These are phyloP conservation scores for Stagonosporopsis tanaceti DNA, from an alignment of 2,329 filamentous ascomycete genomes.

Conservation along the genomic window DNA sequence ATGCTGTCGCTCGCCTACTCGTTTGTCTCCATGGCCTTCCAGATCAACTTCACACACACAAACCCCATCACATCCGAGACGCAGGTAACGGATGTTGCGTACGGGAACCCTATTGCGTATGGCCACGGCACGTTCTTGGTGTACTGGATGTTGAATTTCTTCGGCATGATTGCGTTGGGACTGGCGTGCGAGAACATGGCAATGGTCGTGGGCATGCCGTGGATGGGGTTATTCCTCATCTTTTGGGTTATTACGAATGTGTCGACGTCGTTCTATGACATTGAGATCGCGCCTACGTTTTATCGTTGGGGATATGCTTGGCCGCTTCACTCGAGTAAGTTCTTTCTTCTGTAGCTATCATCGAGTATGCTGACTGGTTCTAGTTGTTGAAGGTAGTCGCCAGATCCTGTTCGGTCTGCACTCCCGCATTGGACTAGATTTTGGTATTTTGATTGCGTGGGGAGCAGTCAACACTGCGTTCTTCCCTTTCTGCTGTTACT, in stretches of 20 bases:
- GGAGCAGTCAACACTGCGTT: conserved; percentile 60
- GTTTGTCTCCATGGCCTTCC: conserved; percentile 69
- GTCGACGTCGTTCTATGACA: conserved; percentile 65
- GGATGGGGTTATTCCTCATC: conserved; percentile 69
- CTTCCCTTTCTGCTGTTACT: conserved; percentile 61
- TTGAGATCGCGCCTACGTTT: conserved; percentile 66
- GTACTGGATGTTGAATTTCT: conserved; percentile 70
- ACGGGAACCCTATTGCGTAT: conserved; percentile 61
- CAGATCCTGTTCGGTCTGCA: conserved; percentile 69
- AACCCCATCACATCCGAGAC: conserved; percentile 57
- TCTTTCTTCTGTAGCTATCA: conserved; percentile 21
- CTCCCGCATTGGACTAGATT: conserved; percentile 66
- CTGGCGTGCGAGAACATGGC: conserved; percentile 71
- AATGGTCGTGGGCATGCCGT: conserved; percentile 68
- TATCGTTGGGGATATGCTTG: conserved; percentile 70
- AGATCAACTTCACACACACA: conserved; percentile 62
- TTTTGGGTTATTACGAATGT: conserved; percentile 75
- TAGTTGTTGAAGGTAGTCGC: conserved; percentile 66
- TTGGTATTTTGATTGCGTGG: conserved; percentile 69
- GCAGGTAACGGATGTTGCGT: conserved; percentile 45
- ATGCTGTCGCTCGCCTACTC: conserved; percentile 70
- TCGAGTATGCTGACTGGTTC: conserved; percentile 3
- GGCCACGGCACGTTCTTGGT: conserved; percentile 66
- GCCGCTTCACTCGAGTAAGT: conserved; percentile 65
- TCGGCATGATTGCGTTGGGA: conserved; percentile 69